Percentiles rank a stretch among this genome's conserved stretches.
Evolutionary conservation across 345 rosid species (phyloP).

Genomic region (Zanthoxylum bungeanum): DNA sequence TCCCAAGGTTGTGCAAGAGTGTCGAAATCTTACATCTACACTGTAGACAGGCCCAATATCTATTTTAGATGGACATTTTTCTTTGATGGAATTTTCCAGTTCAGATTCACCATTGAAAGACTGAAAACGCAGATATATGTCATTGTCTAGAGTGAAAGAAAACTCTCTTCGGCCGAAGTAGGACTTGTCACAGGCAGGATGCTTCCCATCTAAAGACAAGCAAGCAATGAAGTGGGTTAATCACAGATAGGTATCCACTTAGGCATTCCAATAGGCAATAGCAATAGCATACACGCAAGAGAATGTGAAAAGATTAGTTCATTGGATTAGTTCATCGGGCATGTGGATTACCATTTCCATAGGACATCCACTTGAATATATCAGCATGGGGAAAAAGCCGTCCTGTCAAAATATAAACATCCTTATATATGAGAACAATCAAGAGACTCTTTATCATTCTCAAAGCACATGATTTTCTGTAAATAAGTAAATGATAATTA

Average conservation of each 20-base stretch:
- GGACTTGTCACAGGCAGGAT: constrained; percentile 78
- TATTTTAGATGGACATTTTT: constrained; percentile 71
- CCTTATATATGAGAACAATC: not conserved
- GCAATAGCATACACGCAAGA: not conserved
- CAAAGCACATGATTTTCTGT: too few species aligned
- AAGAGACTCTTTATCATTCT: not conserved
- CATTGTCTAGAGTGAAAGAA: constrained; percentile 78
- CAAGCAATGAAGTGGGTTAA: constrained; percentile 1
- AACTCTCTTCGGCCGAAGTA: constrained; percentile 79
- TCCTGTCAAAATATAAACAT: constrained; percentile 45
- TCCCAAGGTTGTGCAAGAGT: not conserved
- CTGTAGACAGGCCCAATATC: constrained; percentile 88
- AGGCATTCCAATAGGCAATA: not conserved
- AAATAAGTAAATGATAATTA: not conserved
- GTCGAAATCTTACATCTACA: constrained; percentile 56
- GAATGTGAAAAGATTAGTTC: not conserved
- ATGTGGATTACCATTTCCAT: constrained; percentile 70
- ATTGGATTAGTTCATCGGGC: too few species aligned
- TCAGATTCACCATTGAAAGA: constrained; percentile 60
- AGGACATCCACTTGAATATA: constrained; percentile 81
- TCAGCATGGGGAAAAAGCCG: constrained; percentile 78
- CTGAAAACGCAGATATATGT: constrained; percentile 69
- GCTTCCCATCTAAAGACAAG: constrained; percentile 72
- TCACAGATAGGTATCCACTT: not conserved
- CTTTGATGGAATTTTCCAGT: constrained; percentile 60